phyloP scores from a whole-genome alignment of 495 filamentous ascomycete genomes.

The Hypoxylon lienhwacheense region DNA sequence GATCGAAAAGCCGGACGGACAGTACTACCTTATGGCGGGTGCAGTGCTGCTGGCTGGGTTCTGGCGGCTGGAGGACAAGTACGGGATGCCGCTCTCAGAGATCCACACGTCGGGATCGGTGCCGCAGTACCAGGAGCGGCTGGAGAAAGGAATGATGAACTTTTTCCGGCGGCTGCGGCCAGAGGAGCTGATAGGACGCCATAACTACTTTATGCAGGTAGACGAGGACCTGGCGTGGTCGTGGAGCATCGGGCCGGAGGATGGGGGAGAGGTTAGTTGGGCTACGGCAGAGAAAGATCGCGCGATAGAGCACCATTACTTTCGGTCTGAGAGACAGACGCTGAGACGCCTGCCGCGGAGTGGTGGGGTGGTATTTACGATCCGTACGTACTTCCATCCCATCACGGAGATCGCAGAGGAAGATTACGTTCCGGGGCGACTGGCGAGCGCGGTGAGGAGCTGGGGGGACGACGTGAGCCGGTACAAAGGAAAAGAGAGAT shows the following conservation, averaged over 20 bases:
- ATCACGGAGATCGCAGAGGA: slow-evolving; percentile 67
- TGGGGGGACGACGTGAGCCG: slow-evolving; percentile 82
- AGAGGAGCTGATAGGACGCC: slow-evolving; percentile 62
- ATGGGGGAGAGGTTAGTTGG: slow-evolving; percentile 66
- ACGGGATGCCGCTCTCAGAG: slow-evolving; percentile 78
- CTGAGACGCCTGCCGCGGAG: slow-evolving; percentile 70
- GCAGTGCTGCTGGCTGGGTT: slow-evolving; percentile 81
- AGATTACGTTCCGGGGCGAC: slow-evolving; percentile 68
- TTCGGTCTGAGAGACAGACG: slow-evolving; percentile 78
- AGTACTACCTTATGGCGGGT: slow-evolving; percentile 84
- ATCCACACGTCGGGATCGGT: slow-evolving; percentile 85
- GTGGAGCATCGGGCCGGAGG: slow-evolving; percentile 73
- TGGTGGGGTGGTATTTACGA: slow-evolving; percentile 80
- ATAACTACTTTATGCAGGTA: slow-evolving; percentile 78
- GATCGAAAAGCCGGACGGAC: slow-evolving; percentile 75
- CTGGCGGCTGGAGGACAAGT: slow-evolving; percentile 84
- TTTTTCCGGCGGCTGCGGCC: slow-evolving; percentile 70
- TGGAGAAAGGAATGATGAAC: slow-evolving; percentile 83
- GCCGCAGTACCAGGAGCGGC: slow-evolving; percentile 72
- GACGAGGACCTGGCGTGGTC: slow-evolving; percentile 75
- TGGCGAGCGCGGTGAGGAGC: slow-evolving; percentile 75
- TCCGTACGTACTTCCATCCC: slow-evolving; percentile 77
- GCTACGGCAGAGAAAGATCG: slow-evolving; percentile 75
- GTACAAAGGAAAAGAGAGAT: slow-evolving; percentile 85
- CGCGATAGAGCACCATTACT: slow-evolving; percentile 74